Evolutionary conservation across 1,284 basidiomycete species (phyloP), one percentile per base, ranked within the genome.

Genomic region (Moesziomyces sp.): DNA sequence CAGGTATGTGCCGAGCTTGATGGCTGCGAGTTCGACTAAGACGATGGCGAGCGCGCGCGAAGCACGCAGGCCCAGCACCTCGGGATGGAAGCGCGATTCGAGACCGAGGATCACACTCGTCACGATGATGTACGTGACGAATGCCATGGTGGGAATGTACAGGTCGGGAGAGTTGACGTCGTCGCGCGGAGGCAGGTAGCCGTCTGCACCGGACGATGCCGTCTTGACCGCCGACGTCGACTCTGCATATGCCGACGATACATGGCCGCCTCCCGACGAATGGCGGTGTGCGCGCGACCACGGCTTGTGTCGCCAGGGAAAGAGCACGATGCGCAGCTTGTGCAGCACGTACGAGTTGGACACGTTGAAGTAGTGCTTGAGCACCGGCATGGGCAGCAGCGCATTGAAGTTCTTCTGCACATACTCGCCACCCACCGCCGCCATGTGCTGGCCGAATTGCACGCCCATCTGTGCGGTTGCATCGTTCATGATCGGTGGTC

Each of bases 301-400:
- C 5, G 82, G 82, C 49, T 76, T 74, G 63, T 99, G 95, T 45
- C 90, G 86, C 97, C 97, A 99, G 0, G 97, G 97, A 79, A 97
- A 98, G 45, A 98, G 87, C n/a, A 99, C 87, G 26, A 99, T 87
- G 18, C 89, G 89, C 5, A 99, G 87, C 84, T 99, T 99, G 81
- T 89, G 89, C 40, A 98, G 90, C 48, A 99, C 96, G 83, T 99
- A 99, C 2, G 90, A 91, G 84, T 97, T 98, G 23, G 93, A 95
- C 16, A 99, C 97, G 83, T 97, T 94, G 86, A 98, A 98, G 80
- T 94, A 92, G 81, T 94, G 91, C 83, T 97, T 97, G 62, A 98
- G 87, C 43, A 81, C 58, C 10, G 80, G 78, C 62, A 80, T 77
- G 58, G 78, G 72, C 10, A 80, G 76, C 38, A 78, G 50, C 19